Percentiles rank a stretch among this genome's conserved stretches.
Conservation (phyloP, 106 monocot genomes). For the Phalaenopsis equestris region DNA sequence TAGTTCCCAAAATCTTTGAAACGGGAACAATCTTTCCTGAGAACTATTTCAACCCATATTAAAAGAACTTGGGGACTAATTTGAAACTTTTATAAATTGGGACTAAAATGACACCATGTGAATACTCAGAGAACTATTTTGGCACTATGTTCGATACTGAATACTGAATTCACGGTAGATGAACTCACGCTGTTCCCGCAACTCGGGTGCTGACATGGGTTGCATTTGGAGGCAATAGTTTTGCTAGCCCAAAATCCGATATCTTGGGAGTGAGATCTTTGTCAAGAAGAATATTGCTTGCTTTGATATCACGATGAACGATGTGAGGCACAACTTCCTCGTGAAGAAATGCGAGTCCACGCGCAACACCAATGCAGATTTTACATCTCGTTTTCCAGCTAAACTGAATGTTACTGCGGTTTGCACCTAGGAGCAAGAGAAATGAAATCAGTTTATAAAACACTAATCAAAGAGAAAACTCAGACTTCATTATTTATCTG, state of each 20-base stretch:
- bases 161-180: not conserved
- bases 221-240: conserved; percentile 48
- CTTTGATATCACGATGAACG: conserved; percentile 68
- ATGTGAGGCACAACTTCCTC: conserved; percentile 55
- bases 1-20: too few relatives aligned
- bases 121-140: too few relatives aligned
- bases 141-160: too few relatives aligned
- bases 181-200: conserved; percentile 65
- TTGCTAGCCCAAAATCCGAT: conserved; percentile 78
- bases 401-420: conserved; percentile 39
- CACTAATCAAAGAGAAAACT: not conserved
- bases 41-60: too few relatives aligned
- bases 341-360: conserved; percentile 69
- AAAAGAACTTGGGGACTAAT: too few relatives aligned
- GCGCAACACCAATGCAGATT: conserved; percentile 59
- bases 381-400: conserved; percentile 50
- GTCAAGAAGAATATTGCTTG: conserved; percentile 75
- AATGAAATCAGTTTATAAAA: not conserved
- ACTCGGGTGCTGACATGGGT: conserved; percentile 76
- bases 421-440: conserved; percentile 27
- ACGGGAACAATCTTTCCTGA: too few relatives aligned
- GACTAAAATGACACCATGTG: too few relatives aligned
- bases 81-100: too few relatives aligned
- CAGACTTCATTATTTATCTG: not conserved
- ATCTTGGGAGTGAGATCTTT: conserved; percentile 60